Evolutionary conservation across 1,284 basidiomycete species (phyloP).

Genomic region (Microbotryum scabiosae): DNA sequence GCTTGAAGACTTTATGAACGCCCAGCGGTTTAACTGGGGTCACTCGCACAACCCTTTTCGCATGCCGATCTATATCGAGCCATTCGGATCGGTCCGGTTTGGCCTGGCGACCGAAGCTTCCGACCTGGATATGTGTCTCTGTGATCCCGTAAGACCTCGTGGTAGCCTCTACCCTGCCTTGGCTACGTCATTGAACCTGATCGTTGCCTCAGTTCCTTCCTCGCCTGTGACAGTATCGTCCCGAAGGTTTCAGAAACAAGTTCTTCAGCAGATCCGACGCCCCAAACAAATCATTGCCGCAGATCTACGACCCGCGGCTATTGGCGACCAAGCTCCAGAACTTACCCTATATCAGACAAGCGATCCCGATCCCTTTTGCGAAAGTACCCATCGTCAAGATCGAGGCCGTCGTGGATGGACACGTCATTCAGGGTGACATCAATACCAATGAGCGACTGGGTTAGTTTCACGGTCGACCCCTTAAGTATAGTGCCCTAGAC

Average conservation of each 20-base stretch:
- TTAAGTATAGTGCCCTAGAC: not conserved
- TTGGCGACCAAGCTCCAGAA: constrained; percentile 16
- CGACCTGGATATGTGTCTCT: constrained; percentile 34
- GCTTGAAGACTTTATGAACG: constrained; percentile 18
- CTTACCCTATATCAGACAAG: constrained; percentile 10
- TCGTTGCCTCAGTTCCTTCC: not conserved
- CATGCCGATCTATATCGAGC: constrained; percentile 21
- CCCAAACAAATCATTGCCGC: constrained; percentile 7
- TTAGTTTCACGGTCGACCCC: not conserved
- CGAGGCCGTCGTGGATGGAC: constrained; percentile 25
- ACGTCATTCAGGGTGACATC: constrained; percentile 32
- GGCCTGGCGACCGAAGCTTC: constrained; percentile 31
- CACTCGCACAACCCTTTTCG: constrained; percentile 17
- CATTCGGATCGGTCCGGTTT: constrained; percentile 31
- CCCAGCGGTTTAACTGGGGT: constrained; percentile 17
- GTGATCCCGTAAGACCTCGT: constrained; percentile 21
- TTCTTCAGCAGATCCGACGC: constrained; percentile 6
- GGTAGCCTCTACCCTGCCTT: constrained; percentile 16
- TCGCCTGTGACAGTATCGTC: constrained; percentile 8
- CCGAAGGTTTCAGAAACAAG: constrained; percentile 27
- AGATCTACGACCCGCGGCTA: constrained; percentile 27
- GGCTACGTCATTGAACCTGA: constrained; percentile 1
- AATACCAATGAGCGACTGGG: constrained; percentile 29
- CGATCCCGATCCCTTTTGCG: constrained; percentile 10
- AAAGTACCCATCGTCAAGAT: constrained; percentile 34